phyloP scores from a whole-genome alignment of 345 rosid genomes.

The Lumnitzera racemosa region DNA sequence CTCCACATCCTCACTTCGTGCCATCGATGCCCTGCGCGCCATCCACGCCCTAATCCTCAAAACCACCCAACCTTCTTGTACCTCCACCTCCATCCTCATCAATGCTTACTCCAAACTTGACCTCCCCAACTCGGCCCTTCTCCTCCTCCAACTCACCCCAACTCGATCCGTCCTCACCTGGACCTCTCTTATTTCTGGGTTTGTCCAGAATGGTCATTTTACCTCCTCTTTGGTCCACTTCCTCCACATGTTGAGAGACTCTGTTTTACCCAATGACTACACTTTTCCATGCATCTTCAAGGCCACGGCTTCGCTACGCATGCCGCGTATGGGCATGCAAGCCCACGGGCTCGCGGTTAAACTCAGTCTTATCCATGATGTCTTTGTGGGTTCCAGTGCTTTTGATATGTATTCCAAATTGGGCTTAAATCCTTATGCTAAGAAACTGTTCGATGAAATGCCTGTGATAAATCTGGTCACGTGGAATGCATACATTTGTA shows the following conservation, averaged over 20 bases:
- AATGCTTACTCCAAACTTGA: constrained; percentile 74
- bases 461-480: constrained; percentile 47
- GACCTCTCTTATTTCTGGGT: constrained; percentile 72
- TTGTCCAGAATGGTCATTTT: constrained; percentile 54
- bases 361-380: constrained; percentile 38
- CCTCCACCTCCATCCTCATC: constrained; percentile 58
- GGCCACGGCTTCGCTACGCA: constrained; percentile 49
- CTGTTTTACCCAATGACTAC: constrained; percentile 61
- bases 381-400: constrained; percentile 72
- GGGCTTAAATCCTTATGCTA: constrained; percentile 42
- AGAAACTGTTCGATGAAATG: constrained; percentile 73
- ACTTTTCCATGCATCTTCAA: constrained; percentile 80
- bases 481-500: constrained; percentile 76
- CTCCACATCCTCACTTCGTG: constrained; percentile 49
- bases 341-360: constrained; percentile 56
- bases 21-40: constrained; percentile 56
- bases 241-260: constrained; percentile 42
- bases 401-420: constrained; percentile 71
- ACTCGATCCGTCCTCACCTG: constrained; percentile 69
- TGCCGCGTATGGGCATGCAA: constrained; percentile 41
- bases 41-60: constrained; percentile 52
- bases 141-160: constrained; percentile 54
- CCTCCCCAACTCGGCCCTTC: constrained; percentile 42
- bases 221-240: constrained; percentile 44
- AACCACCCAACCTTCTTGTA: constrained; percentile 33